A percentile compares a stretch with the other conserved stretches of the same genome.
Evolutionary conservation across 2,329 filamentous ascomycete species (phyloP).

Genomic region (Blumeriella jaapii): DNA sequence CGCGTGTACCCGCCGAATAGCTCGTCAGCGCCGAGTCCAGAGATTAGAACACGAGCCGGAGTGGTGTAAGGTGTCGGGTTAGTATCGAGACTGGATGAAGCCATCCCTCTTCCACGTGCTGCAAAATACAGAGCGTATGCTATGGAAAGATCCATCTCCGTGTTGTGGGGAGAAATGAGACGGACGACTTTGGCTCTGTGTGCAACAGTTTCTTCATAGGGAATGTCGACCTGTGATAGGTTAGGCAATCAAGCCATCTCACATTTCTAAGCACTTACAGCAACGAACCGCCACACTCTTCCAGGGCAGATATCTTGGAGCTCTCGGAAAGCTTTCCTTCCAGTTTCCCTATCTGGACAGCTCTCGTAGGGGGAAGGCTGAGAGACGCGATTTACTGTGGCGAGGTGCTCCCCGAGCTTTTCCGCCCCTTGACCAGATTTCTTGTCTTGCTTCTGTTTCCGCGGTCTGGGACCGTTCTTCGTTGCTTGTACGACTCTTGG

Average conservation of each 20-base stretch:
- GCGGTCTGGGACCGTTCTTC: constrained; percentile 27
- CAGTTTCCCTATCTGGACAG: constrained; percentile 85
- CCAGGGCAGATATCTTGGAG: constrained; percentile 55
- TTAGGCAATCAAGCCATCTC: neutral
- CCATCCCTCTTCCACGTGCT: constrained; percentile 52
- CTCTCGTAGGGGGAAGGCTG: constrained; percentile 50
- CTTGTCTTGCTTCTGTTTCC: constrained; percentile 17
- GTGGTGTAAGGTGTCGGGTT: constrained; percentile 43
- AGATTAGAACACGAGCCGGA: constrained; percentile 71
- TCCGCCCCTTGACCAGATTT: neutral
- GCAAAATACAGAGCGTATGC: constrained; percentile 92
- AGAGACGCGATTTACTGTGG: neutral
- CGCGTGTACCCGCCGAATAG: constrained; percentile 88
- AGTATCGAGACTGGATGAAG: constrained; percentile 9
- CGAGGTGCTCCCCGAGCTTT: neutral
- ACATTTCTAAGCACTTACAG: constrained; percentile 34
- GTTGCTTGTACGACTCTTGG: constrained; percentile 56
- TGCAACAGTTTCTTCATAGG: constrained; percentile 60
- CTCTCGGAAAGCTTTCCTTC: constrained; percentile 68
- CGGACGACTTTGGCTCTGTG: constrained; percentile 60
- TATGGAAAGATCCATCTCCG: constrained; percentile 97
- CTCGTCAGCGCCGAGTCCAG: constrained; percentile 90
- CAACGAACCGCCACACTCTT: constrained; percentile 73
- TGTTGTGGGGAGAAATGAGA: constrained; percentile 87
- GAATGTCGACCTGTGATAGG: constrained; percentile 55